Conservation (phyloP, 345 rosid genomes). For the Populus nigra region DNA sequence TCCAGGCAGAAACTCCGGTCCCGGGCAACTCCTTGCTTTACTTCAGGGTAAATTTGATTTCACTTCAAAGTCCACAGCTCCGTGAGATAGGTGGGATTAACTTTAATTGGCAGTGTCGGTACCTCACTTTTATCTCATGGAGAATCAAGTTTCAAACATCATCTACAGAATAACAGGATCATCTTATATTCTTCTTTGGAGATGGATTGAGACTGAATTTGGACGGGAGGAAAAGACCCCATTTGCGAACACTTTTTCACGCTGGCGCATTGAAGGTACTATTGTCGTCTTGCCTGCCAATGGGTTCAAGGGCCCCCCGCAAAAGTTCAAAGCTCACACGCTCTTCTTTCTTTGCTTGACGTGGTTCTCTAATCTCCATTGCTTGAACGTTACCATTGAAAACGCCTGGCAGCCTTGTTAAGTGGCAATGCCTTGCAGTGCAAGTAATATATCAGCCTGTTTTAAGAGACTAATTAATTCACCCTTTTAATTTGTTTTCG, state of each 20-base stretch:
- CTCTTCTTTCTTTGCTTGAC: conserved; percentile 7
- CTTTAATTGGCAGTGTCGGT: conserved; percentile 11
- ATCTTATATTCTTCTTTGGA: background rate
- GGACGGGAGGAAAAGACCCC: background rate
- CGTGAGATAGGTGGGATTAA: background rate
- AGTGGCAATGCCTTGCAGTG: background rate
- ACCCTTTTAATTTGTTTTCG: background rate
- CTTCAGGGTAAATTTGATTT: background rate
- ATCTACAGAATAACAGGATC: background rate
- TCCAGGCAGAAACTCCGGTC: background rate
- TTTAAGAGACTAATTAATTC: background rate
- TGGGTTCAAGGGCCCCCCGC: conserved; percentile 15
- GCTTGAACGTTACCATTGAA: conserved; percentile 20
- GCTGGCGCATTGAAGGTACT: conserved; percentile 3
- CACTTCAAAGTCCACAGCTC: too few species aligned
- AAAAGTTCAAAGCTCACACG: background rate
- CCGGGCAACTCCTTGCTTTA: background rate
- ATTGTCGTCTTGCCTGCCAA: conserved; percentile 20
- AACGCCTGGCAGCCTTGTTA: background rate
- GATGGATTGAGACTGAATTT: background rate
- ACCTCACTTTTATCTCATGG: background rate
- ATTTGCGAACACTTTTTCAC: background rate
- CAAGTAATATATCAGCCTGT: background rate
- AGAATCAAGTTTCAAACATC: conserved; percentile 16
- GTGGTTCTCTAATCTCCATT: conserved; percentile 29